phyloP scores from a whole-genome alignment of 345 rosid genomes.

The Eucalyptus regnans region DNA sequence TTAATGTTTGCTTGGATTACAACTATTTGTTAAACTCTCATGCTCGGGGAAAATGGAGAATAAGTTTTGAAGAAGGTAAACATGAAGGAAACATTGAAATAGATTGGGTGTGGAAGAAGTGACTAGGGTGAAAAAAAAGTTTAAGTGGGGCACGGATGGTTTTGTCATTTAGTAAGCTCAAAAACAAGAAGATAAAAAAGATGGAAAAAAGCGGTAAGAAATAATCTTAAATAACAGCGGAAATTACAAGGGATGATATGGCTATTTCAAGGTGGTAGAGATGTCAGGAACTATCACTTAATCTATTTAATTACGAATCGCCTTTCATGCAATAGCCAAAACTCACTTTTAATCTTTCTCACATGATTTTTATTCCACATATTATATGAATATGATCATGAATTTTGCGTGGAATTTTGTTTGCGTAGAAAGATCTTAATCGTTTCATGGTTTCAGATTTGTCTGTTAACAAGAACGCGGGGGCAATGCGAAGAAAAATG shows the following conservation, averaged over 20 bases:
- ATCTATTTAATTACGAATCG: no score
- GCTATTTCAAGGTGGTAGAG: background rate
- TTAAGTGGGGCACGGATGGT: background rate
- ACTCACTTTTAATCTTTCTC: background rate
- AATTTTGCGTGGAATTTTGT: background rate
- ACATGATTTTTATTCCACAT: background rate
- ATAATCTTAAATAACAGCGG: no score
- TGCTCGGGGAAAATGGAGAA: background rate
- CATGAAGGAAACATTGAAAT: background rate
- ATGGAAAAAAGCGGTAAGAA: no score
- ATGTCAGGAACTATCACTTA: background rate
- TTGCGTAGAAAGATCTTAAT: background rate
- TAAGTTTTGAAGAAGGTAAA: background rate
- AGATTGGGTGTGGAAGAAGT: background rate
- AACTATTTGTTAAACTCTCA: background rate
- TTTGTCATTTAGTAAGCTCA: no score
- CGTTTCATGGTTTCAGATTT: background rate
- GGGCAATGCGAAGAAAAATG: background rate
- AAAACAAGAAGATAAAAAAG: no score
- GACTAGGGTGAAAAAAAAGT: background rate
- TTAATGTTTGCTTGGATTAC: background rate
- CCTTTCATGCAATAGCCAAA: background rate
- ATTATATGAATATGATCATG: no score
- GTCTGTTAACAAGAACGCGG: background rate
- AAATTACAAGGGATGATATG: background rate